Conservation (phyloP, 75 land plant species). For the Cunninghamia lanceolata region DNA sequence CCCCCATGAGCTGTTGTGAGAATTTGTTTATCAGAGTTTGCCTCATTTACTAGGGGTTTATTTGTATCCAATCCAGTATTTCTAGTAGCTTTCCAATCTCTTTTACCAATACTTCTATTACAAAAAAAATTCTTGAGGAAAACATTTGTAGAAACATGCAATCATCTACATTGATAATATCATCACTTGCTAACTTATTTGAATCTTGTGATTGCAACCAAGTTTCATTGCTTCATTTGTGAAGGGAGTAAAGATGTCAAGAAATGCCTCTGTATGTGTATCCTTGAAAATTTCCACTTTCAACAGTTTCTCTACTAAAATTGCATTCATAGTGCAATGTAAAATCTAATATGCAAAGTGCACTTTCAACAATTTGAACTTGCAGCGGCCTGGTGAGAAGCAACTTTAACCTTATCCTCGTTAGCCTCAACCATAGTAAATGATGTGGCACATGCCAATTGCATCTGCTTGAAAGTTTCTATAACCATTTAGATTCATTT, state of each 20-base stretch:
- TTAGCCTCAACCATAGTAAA: too few species aligned
- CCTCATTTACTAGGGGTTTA: neutral
- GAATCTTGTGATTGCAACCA: neutral
- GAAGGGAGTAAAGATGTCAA: neutral
- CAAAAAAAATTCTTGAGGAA: conserved; percentile 4
- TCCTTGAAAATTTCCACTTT: neutral
- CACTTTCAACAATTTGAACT: conserved; percentile 7
- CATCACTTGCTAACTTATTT: neutral
- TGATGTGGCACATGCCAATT: too few species aligned
- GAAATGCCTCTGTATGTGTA: neutral
- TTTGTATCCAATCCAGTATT: neutral
- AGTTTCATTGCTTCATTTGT: neutral
- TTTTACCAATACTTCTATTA: neutral
- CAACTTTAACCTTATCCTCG: too few species aligned
- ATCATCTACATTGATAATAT: neutral
- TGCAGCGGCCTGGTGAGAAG: too few species aligned
- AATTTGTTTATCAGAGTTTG: conserved; percentile 1
- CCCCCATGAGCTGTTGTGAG: neutral
- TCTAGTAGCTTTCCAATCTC: neutral
- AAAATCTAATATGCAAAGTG: neutral
- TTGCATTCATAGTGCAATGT: neutral
- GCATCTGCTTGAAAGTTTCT: too few species aligned
- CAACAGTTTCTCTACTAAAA: neutral
- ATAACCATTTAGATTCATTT: too few species aligned
- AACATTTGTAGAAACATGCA: neutral